Evolutionary conservation across 495 filamentous ascomycete genomes (phyloP), one percentile per base, ranked within the genome.

Genomic region (Cercophora sp.): DNA sequence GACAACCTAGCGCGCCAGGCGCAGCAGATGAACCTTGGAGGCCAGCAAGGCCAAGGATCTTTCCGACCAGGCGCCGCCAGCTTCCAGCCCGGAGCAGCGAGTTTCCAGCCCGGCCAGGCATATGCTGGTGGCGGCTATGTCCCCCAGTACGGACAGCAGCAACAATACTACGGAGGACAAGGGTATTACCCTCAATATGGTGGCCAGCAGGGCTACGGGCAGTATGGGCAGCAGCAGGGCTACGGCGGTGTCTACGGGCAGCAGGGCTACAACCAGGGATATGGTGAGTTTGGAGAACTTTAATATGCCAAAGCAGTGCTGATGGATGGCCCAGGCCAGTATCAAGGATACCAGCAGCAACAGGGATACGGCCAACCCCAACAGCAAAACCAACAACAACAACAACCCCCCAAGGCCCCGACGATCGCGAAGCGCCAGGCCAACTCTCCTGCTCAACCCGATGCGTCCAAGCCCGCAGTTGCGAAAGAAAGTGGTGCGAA

Each of bases 1-100:
- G 87, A 93, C 52, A 83, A 87, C 57, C 82, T 96, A 57, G 82
- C 88, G 50, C 79, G 86, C 66, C 91, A 90, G 70, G 71, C 85
- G 8, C 84, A 92, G 69, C 78, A 84, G 61, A 78, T 88, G 68
- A 89, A 89, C 58, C 66, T 91, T 34, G 82, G 84, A 65, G 71
- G 77, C 54, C 82, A 70, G 60, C 67, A 68, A 19, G 25, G 36
- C 74, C 77, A 60, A 60, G 74, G 58, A 24, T 68, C 70, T 13
- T 93, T 93, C 78, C 78, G 79, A 24, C 86, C 90, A 3, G 89
- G 86, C 31, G 90, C 87, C 15, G 79, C 82, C 54, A 79, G 85
- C 18, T 98, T 98, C 75, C 81, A 84, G 35, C 92, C 92, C 18
- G 83, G 81, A 13, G 90, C 87, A 8, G 74, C 81, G 51, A 63